Conservation (phyloP, 257 asterid genomes). For the Catharanthus roseus region DNA sequence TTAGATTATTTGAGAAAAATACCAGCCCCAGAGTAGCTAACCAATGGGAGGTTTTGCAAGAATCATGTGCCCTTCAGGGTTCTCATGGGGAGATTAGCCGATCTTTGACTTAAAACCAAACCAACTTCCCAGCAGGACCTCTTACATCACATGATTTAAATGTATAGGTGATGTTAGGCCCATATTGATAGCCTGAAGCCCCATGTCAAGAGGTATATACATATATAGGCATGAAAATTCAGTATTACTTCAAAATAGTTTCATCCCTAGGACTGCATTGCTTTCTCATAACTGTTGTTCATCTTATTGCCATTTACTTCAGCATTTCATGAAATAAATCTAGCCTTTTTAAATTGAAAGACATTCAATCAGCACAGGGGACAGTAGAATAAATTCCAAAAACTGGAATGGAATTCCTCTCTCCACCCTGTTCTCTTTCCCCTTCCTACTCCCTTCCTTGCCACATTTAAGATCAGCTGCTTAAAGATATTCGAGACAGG, state of each 20-base stretch:
- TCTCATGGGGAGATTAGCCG: background rate
- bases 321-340: background rate
- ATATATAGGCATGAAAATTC: background rate
- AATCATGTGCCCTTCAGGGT: background rate
- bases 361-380: background rate
- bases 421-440: background rate
- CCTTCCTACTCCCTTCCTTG: background rate
- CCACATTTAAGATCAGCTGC: background rate
- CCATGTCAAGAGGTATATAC: background rate
- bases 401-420: background rate
- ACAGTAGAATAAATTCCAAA: background rate
- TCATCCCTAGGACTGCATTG: background rate
- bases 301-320: background rate
- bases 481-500: background rate
- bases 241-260: background rate
- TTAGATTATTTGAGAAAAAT: background rate
- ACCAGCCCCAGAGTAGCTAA: background rate
- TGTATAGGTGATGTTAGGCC: background rate
- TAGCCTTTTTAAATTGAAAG: background rate
- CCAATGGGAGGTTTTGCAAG: background rate
- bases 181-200: background rate
- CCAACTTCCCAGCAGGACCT: background rate
- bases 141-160: background rate
- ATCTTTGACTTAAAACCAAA: background rate
- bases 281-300: background rate